A percentile compares a stretch with the other conserved stretches of the same genome.
Evolutionary conservation across 2,329 filamentous ascomycete species (phyloP).

Genomic region (Penicillium paneum): DNA sequence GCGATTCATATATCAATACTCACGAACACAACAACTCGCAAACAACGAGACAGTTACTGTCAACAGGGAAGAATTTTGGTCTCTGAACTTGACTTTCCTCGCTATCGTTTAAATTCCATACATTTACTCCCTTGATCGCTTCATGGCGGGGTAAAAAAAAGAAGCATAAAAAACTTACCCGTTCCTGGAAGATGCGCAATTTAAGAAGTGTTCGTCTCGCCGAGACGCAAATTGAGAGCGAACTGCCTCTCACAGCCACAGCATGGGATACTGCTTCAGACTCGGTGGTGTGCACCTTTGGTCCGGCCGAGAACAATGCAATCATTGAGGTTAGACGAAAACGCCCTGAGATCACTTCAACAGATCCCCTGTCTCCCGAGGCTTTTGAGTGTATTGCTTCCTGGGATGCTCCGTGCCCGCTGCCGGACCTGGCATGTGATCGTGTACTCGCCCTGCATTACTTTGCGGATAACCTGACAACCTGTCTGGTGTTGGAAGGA

Average conservation of each 20-base stretch:
- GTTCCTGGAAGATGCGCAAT: slow-evolving; percentile 69
- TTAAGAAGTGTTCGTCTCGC: slow-evolving; percentile 73
- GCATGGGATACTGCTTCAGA: slow-evolving; percentile 83
- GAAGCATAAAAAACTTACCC: slow-evolving; percentile 23
- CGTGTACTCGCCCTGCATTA: slow-evolving; percentile 75
- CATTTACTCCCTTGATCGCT: slow-evolving; percentile 18
- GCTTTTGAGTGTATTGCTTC: slow-evolving; percentile 62
- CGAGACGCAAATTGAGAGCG: slow-evolving; percentile 58
- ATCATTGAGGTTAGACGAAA: slow-evolving; percentile 68
- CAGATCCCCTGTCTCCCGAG: slow-evolving; percentile 41
- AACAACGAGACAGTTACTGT: background rate
- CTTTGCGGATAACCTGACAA: slow-evolving; percentile 73
- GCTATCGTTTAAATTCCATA: background rate
- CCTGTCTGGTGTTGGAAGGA: slow-evolving; percentile 79
- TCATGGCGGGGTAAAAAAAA: slow-evolving; percentile 37
- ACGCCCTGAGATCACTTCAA: slow-evolving; percentile 33
- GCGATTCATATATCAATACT: slow-evolving; percentile 27
- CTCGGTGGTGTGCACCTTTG: slow-evolving; percentile 77
- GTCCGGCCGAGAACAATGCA: slow-evolving; percentile 67
- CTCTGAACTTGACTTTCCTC: background rate
- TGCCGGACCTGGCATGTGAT: slow-evolving; percentile 72
- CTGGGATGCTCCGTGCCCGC: slow-evolving; percentile 83
- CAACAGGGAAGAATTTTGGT: background rate
- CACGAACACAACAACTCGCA: slow-evolving; percentile 16
- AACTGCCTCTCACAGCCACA: slow-evolving; percentile 66